Conservation (phyloP, 139 green algal genomes). For the Chloropicon primus region DNA sequence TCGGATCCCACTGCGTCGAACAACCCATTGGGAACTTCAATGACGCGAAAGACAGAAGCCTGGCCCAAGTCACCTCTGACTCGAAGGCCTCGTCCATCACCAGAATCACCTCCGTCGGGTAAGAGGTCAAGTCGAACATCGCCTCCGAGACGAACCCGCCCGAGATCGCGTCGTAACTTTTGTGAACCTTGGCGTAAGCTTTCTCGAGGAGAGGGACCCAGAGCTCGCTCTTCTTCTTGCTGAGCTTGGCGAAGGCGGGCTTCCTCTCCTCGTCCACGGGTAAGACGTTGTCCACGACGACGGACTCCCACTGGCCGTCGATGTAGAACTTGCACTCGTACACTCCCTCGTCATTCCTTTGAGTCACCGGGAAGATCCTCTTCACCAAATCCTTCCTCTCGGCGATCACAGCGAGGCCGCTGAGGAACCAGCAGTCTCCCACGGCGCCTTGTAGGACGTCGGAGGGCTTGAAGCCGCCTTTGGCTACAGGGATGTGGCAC, state of each 20-base stretch:
- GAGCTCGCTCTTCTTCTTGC: conserved; percentile 9
- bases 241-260: background rate
- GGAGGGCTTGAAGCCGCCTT: background rate
- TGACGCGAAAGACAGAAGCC: conserved; percentile 1
- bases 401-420: conserved; percentile 14
- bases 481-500: background rate
- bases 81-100: conserved; percentile 4
- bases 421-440: conserved; percentile 20
- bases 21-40: conserved; percentile 10
- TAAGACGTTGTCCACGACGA: conserved; percentile 15
- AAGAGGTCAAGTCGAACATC: conserved; percentile 25
- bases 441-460: conserved; percentile 12
- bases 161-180: conserved; percentile 18
- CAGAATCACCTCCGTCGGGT: conserved; percentile 7
- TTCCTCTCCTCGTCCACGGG: conserved; percentile 1
- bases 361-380: conserved; percentile 2
- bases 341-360: background rate
- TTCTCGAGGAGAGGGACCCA: conserved; percentile 25
- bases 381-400: conserved; percentile 5
- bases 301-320: conserved; percentile 8
- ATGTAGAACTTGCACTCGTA: conserved; percentile 15
- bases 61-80: conserved; percentile 1
- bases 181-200: conserved; percentile 29
- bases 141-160: conserved; percentile 20
- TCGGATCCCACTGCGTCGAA: conserved; percentile 10